Conservation (phyloP, 768 basidiomycete species). For the Mycena filopes region DNA sequence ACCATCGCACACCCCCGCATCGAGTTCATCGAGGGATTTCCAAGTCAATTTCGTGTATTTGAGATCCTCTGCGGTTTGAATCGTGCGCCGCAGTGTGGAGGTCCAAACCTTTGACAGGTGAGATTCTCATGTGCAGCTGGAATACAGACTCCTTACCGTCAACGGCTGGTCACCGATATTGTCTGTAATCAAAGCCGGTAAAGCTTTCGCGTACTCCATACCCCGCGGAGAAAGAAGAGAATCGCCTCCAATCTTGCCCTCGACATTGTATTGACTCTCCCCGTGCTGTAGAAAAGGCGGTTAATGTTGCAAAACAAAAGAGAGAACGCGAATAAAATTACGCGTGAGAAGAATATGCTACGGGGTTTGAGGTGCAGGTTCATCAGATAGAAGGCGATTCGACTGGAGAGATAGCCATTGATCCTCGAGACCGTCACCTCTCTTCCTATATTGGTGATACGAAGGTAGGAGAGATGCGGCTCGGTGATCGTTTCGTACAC, state of each 20-base stretch:
- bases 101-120: conserved; percentile 85
- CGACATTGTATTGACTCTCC: conserved; percentile 96
- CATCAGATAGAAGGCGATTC: conserved; percentile 99
- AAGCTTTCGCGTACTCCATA: conserved; percentile 82
- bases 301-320: conserved; percentile 13
- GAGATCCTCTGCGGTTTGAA: conserved; percentile 86
- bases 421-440: conserved; percentile 89
- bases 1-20: conserved; percentile 98
- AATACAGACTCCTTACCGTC: conserved; percentile 61
- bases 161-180: conserved; percentile 91
- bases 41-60: conserved; percentile 94
- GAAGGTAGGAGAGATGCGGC: conserved; percentile 88
- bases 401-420: conserved; percentile 94
- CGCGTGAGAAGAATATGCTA: conserved; percentile 95
- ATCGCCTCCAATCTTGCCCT: conserved; percentile 98
- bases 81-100: conserved; percentile 93
- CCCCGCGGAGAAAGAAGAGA: conserved; percentile 87
- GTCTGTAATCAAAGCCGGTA: conserved; percentile 88
- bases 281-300: conserved; percentile 76
- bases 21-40: conserved; percentile 98
- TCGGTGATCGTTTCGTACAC: conserved; percentile 97
- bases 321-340: conserved; percentile 50
- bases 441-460: conserved; percentile 93
- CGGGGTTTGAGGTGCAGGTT: conserved; percentile 97
- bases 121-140: conserved; percentile 7